These are phyloP conservation scores for Scleroderma citrinum DNA, from an alignment of 768 basidiomycete species.

Conservation along the genomic window DNA sequence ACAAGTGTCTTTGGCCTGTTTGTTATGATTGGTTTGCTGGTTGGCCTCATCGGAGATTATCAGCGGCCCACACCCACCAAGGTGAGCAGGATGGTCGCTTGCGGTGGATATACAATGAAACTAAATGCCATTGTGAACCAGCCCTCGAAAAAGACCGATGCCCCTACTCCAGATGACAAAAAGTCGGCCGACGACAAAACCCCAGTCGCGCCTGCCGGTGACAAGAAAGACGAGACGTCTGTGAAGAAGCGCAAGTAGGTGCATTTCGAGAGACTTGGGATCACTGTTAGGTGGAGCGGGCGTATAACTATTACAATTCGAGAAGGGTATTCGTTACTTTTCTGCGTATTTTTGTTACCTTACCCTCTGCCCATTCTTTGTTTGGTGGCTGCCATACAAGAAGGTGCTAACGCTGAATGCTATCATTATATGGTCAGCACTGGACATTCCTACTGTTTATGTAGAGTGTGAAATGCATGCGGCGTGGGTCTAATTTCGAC, in stretches of 20 bases:
- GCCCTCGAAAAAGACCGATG: conserved; percentile 77
- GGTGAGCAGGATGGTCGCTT: conserved; percentile 32
- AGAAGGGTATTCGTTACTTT: neutral
- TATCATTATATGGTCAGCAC: neutral
- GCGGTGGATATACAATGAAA: neutral
- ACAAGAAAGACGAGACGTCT: conserved; percentile 56
- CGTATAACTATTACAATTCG: neutral
- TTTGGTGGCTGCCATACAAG: neutral
- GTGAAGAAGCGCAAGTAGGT: conserved; percentile 73
- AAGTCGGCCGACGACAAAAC: conserved; percentile 51
- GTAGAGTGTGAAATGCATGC: neutral
- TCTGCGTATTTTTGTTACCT: neutral
- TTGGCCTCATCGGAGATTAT: conserved; percentile 70
- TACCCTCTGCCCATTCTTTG: neutral
- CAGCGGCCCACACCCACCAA: conserved; percentile 68
- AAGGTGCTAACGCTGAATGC: neutral
- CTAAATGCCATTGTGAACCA: conserved; percentile 17
- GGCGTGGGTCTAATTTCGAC: neutral
- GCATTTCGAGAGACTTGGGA: neutral
- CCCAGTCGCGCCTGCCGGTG: conserved; percentile 68
- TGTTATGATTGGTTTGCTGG: conserved; percentile 75
- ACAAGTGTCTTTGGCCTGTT: conserved; percentile 75
- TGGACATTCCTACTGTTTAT: neutral
- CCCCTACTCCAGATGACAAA: conserved; percentile 58
- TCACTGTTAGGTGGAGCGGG: neutral